Conservation (phyloP, 1,284 basidiomycete genomes). For the Ustilago shanxiensis region DNA sequence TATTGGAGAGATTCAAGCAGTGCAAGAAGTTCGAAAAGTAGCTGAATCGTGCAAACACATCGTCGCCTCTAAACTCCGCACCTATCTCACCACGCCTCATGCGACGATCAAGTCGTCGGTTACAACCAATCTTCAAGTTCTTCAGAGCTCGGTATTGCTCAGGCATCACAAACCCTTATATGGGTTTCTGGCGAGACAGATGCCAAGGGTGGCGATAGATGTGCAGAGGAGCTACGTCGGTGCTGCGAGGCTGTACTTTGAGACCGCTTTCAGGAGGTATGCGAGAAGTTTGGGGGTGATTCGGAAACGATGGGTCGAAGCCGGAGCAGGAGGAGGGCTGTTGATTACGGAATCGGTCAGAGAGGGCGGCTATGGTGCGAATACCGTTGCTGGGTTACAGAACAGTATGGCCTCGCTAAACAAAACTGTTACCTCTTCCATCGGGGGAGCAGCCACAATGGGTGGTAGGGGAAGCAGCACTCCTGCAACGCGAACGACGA, state of each 20-base stretch:
- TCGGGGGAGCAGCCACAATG: background rate
- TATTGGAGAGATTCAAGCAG: constrained; percentile 73
- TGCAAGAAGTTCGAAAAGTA: constrained; percentile 83
- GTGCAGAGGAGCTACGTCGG: constrained; percentile 88
- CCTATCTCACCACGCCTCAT: constrained; percentile 85
- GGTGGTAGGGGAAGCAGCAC: background rate
- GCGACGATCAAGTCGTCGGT: constrained; percentile 85
- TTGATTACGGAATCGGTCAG: constrained; percentile 14
- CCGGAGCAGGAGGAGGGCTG: background rate
- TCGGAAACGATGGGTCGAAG: constrained; percentile 51
- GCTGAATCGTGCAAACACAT: constrained; percentile 87
- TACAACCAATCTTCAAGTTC: constrained; percentile 90
- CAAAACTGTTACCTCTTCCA: background rate
- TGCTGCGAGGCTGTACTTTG: constrained; percentile 89
- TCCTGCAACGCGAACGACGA: constrained; percentile 3
- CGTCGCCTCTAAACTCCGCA: constrained; percentile 84
- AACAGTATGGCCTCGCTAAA: constrained; percentile 16
- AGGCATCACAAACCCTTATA: constrained; percentile 80
- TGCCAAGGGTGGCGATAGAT: constrained; percentile 84
- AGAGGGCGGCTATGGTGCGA: background rate
- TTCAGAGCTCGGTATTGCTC: constrained; percentile 88
- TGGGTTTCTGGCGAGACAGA: constrained; percentile 86
- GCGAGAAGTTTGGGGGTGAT: constrained; percentile 74
- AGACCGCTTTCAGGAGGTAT: constrained; percentile 94
- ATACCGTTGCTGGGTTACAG: constrained; percentile 1